phyloP scores from a whole-genome alignment of 176 grass and related monocot genomes.

The Paspalum notatum region DNA sequence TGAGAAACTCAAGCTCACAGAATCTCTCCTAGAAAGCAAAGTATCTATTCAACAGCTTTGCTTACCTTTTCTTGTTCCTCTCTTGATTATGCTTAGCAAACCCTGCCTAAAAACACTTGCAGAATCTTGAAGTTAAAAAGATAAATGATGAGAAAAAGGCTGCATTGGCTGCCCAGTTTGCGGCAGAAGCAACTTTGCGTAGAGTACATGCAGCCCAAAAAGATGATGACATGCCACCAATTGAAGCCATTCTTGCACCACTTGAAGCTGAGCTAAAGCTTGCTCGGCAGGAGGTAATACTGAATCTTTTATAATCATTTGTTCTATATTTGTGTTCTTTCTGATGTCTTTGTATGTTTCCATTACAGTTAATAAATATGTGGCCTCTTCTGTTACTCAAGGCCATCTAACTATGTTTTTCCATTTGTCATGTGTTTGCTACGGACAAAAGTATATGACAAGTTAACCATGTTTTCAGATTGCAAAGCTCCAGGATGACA shows the following conservation, averaged over 20 bases:
- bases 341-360: slow-evolving; percentile 10
- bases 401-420: not conserved
- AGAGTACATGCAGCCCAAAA: slow-evolving; percentile 97
- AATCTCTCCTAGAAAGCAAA: slow-evolving; percentile 84
- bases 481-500: slow-evolving; percentile 89
- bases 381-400: not conserved
- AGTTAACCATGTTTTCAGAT: slow-evolving; percentile 59
- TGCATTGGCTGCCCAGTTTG: slow-evolving; percentile 90
- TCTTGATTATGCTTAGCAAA: slow-evolving; percentile 37
- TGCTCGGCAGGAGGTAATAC: slow-evolving; percentile 83
- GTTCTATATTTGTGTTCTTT: not conserved
- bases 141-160: slow-evolving; percentile 97
- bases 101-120: slow-evolving; percentile 19
- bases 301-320: not conserved
- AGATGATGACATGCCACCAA: slow-evolving; percentile 99
- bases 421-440: slow-evolving; percentile 5
- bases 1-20: slow-evolving; percentile 87
- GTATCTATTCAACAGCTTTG: slow-evolving; percentile 46
- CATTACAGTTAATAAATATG: not conserved
- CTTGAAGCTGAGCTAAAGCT: slow-evolving; percentile 97
- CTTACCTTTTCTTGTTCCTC: slow-evolving; percentile 11
- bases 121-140: slow-evolving; percentile 97
- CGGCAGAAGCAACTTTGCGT: slow-evolving; percentile 90
- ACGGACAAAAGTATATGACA: slow-evolving; percentile 32
- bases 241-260: slow-evolving; percentile 99